Base-by-base conservation (phyloP, 2,329 filamentous ascomycete species). In the Talaromyces sp. region DNA sequence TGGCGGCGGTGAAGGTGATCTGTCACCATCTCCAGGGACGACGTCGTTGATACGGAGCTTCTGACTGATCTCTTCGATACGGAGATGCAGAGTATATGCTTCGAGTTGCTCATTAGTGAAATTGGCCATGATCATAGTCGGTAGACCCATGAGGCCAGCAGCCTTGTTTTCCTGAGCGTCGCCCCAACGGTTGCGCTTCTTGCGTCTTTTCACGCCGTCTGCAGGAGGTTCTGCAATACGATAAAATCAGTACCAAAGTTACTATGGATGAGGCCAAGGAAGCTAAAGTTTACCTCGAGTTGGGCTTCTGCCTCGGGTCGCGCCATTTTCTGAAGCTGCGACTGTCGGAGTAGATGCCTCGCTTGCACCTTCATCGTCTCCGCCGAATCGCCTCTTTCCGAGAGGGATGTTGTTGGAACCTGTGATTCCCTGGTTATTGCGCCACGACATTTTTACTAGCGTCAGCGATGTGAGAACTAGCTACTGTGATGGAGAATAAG, bases 11-110 rank as follows among this genome's bases (percentile, higher is more conserved):
- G 95, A 99, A 22, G 94, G 94, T 66, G 95, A 99, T 81, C 95
- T 89, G 76, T 98, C 94, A 72, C 93, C 93, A 81, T 98, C 95
- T 72, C 92, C 92, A 66, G 95, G 95, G 68, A 99, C 95, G 63
- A 99, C 95, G 84, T 99, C 95, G 82, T 98, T 96, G 79, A 99
- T 99, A 75, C 94, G 90, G 71, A 99, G 88, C 86, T 99, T 99
- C 83, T 99, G 94, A 77, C 93, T 98, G 75, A 99, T 99, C 81
- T 99, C 95, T 79, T 99, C 94, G 75, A 99, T 98, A 75, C 95
- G 92, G 74, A 99, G 83, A 81, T 99, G 94, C 71, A 98, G 84
- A 24, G 93, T 95, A 78, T 99, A 99, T 22, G 95, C 95, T 78
- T 99, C 95, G 63, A 98, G 87, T 84, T 99, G 95, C 81, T 99